Percentiles rank a stretch among this genome's conserved stretches.
phyloP scores from a whole-genome alignment of 1,284 basidiomycete species.

The Stygiomarasmius scandens region DNA sequence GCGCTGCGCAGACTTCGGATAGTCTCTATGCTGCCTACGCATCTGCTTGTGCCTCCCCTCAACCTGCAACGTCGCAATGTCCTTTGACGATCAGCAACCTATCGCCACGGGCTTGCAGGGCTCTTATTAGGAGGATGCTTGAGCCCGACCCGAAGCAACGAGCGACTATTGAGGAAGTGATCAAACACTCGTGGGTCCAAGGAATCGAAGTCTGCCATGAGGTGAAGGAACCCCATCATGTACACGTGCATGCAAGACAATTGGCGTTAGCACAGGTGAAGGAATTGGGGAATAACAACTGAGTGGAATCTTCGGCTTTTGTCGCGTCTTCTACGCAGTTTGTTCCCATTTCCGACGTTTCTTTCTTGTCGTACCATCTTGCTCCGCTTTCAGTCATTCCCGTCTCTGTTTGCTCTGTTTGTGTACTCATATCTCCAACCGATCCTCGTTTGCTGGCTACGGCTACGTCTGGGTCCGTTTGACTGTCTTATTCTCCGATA shows the following conservation, averaged over 20 bases:
- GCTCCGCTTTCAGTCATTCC: neutral
- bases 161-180: slow-evolving; percentile 80
- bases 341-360: neutral
- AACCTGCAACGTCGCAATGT: slow-evolving; percentile 43
- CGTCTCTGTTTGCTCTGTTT: neutral
- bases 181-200: slow-evolving; percentile 84
- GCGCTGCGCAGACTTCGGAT: slow-evolving; percentile 87
- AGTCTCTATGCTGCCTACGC: slow-evolving; percentile 84
- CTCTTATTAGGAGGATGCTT: slow-evolving; percentile 91
- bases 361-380: neutral
- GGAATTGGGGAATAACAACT: slow-evolving; percentile 10
- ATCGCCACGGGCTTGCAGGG: slow-evolving; percentile 83
- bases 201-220: slow-evolving; percentile 77
- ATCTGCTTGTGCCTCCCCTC: slow-evolving; percentile 58
- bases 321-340: neutral
- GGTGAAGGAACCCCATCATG: slow-evolving; percentile 61
- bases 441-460: no score
- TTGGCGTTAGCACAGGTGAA: slow-evolving; percentile 41
- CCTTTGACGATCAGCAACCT: slow-evolving; percentile 88
- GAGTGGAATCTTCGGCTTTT: neutral
- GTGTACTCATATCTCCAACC: no score
- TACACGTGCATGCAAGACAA: slow-evolving; percentile 66
- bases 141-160: slow-evolving; percentile 90
- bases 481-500: neutral
- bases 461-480: neutral